A percentile compares a stretch with the other conserved stretches of the same genome.
phyloP scores from a whole-genome alignment of 202 grass and related monocot genomes.

The Hordeum pubiflorum region DNA sequence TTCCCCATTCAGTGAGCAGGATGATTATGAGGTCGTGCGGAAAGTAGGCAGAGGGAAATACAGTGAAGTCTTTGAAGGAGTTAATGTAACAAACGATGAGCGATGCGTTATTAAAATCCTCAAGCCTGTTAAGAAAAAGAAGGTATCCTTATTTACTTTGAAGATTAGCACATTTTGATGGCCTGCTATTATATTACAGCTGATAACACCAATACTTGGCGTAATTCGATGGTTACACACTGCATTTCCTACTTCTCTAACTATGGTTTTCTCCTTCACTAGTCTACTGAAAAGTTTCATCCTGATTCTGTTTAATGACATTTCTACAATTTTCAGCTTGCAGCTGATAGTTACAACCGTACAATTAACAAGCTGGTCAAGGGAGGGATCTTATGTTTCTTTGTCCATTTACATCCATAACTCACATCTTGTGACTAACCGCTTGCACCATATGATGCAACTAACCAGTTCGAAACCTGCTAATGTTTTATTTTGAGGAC shows the following conservation, averaged over 20 bases:
- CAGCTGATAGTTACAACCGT: not conserved
- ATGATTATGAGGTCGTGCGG: slow-evolving; percentile 63
- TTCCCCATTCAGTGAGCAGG: slow-evolving; percentile 46
- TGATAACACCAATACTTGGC: not conserved
- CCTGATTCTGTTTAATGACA: slow-evolving; percentile 5
- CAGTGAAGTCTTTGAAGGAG: slow-evolving; percentile 70
- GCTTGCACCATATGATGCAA: not conserved
- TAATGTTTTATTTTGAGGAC: not conserved
- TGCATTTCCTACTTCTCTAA: not conserved
- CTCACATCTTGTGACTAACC: not conserved
- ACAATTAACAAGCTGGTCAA: not conserved
- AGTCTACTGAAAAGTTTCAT: not conserved
- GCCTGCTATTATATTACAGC: slow-evolving; percentile 4
- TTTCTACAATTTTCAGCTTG: not conserved
- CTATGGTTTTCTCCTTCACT: not conserved
- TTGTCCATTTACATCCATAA: not conserved
- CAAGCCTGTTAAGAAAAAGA: slow-evolving; percentile 75
- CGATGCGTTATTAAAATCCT: slow-evolving; percentile 64
- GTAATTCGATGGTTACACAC: not conserved
- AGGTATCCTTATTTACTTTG: slow-evolving; percentile 39
- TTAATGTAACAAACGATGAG: slow-evolving; percentile 55
- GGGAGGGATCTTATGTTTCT: not conserved
- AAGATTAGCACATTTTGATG: not conserved
- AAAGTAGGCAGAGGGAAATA: slow-evolving; percentile 73
- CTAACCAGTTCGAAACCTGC: not conserved